Base-by-base conservation (phyloP, 164 flowering plant species). In the Aristolochia californica region DNA sequence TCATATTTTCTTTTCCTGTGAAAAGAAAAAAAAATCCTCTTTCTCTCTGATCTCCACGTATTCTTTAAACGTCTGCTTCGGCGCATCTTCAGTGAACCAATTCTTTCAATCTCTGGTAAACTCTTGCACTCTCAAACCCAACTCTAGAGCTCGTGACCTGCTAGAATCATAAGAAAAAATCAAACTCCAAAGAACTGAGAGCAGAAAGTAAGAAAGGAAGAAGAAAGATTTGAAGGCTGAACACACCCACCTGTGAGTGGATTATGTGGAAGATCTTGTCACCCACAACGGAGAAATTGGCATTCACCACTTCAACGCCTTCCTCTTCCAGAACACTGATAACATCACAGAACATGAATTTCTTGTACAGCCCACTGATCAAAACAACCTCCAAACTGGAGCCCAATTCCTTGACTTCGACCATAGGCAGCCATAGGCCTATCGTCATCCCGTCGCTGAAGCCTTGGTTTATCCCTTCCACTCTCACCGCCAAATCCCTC, bases 271-370 rank as follows among this genome's bases (percentile, higher is more conserved):
- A 68, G 48, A 72, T 55, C 44, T 69, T 75, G 27, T 69, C 70
- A 1, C 79, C 77, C 2, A 58, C 66, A 14, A 53, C 57, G 13
- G 73, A 72, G 61, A 68, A 57, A 55, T 52, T 75, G 25, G 80
- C 80, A 48, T 64, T 69, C 8, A 77, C 67, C 34, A 82, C 83
- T 47, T 71, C 77, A 55, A 77, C 80, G 47, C 85, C 82, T 71
- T 74, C 80, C 64, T 78, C 73, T 27, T 74, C 70, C 53, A 83
- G 68, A 58, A 75, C 61, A 40, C 64, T 59, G 8, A 83, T 67
- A 3, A 79, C 75, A 66, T 80, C 67, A 66, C 55, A 64, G 7
- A 76, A 43, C 75, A 60, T 71, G 67, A 79, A 75, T 34, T 76
- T 76, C 58, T 69, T 74, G 3, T 58, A 52, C 48, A 70, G 21